Conservation (phyloP, 2,329 filamentous ascomycete species). For the Blastomyces gilchristii region DNA sequence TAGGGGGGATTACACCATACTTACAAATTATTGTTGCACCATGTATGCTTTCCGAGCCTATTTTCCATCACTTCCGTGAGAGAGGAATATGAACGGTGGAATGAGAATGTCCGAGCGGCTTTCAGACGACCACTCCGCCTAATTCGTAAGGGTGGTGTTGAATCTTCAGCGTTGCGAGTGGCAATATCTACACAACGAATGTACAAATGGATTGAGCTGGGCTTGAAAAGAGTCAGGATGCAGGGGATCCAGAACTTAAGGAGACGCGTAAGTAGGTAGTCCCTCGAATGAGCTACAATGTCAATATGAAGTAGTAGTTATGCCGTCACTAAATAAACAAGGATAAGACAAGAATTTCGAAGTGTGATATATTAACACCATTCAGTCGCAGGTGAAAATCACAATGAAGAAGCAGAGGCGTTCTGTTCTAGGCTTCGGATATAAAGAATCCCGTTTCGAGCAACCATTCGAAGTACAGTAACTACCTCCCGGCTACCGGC, state of each 20-base stretch:
- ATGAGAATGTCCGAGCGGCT: too few species aligned
- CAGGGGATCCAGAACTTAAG: conserved; percentile 50
- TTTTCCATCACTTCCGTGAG: conserved; percentile 36
- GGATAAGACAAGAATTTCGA: neutral
- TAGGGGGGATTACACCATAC: too few species aligned
- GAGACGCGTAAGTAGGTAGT: conserved; percentile 56
- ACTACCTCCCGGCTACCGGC: conserved; percentile 58
- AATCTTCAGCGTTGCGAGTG: conserved; percentile 33
- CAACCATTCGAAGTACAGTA: conserved; percentile 46
- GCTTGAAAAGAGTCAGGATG: conserved; percentile 43
- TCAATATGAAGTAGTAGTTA: conserved; percentile 51
- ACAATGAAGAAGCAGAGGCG: conserved; percentile 55
- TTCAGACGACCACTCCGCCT: too few species aligned
- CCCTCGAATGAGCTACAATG: conserved; percentile 59
- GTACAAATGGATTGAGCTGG: conserved; percentile 15
- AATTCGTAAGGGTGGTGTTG: conserved; percentile 45
- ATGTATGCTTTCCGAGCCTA: too few species aligned
- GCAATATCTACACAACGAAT: neutral
- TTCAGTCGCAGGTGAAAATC: conserved; percentile 39
- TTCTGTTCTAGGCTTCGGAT: conserved; percentile 60
- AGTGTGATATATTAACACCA: conserved; percentile 1
- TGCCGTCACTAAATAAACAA: conserved; percentile 8
- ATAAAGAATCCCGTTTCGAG: conserved; percentile 51
- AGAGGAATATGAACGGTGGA: conserved; percentile 15
- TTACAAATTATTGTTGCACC: too few species aligned